Percentiles rank a stretch among this genome's conserved stretches.
Evolutionary conservation across 495 filamentous ascomycete genomes (phyloP).

Genomic region (Penicillium canescens): DNA sequence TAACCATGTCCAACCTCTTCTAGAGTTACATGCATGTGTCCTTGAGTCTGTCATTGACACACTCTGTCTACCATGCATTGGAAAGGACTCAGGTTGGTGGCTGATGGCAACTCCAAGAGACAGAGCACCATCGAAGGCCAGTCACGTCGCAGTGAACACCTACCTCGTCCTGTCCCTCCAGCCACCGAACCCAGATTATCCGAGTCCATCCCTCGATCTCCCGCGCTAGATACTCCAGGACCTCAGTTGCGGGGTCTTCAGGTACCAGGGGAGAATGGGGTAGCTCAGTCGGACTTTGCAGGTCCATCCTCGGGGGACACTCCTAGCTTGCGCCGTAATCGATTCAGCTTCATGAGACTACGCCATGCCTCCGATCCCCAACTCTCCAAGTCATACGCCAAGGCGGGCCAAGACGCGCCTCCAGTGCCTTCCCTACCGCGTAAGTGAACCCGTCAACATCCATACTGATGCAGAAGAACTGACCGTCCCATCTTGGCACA

Average conservation of each 20-base stretch:
- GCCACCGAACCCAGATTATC: constrained; percentile 36
- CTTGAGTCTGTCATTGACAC: not conserved
- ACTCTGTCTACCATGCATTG: constrained; percentile 41
- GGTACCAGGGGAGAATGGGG: constrained; percentile 11
- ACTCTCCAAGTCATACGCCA: constrained; percentile 77
- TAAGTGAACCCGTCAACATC: constrained; percentile 43
- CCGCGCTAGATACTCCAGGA: constrained; percentile 13
- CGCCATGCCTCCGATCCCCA: constrained; percentile 94
- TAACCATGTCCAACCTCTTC: constrained; percentile 17
- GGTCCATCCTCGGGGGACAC: constrained; percentile 24
- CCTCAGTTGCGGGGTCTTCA: constrained; percentile 13
- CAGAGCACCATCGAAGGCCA: constrained; percentile 36
- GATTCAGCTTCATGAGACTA: constrained; percentile 89
- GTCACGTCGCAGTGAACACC: constrained; percentile 44
- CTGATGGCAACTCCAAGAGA: constrained; percentile 41
- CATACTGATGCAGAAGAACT: not conserved
- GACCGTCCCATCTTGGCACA: constrained; percentile 26
- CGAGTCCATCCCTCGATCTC: constrained; percentile 39
- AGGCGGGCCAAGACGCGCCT: constrained; percentile 60
- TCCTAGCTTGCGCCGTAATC: constrained; percentile 44
- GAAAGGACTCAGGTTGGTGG: constrained; percentile 45
- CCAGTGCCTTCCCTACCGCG: constrained; percentile 75
- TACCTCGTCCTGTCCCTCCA: constrained; percentile 39
- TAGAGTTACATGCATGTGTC: not conserved
- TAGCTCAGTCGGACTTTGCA: constrained; percentile 16